phyloP scores from a whole-genome alignment of 2,329 filamentous ascomycete genomes.

The Ceratocystis diversiconidia region DNA sequence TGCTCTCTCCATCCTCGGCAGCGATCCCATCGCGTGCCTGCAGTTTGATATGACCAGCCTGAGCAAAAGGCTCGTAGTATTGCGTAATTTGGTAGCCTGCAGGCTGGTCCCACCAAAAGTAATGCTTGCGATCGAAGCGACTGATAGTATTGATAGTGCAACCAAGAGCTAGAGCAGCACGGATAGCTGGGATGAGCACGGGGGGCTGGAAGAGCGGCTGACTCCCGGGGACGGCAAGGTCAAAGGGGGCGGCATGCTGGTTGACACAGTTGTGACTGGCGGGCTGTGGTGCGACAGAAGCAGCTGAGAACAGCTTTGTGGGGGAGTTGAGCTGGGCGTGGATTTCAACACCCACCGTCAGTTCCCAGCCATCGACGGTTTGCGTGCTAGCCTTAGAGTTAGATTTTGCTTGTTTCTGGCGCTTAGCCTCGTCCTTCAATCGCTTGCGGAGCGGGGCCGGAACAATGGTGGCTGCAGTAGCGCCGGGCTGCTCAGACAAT shows the following conservation, averaged over 20 bases:
- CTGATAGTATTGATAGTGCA: slow-evolving; percentile 66
- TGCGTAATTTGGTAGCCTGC: slow-evolving; percentile 96
- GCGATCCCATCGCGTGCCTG: slow-evolving; percentile 66
- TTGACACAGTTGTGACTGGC: slow-evolving; percentile 43
- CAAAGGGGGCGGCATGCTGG: slow-evolving; percentile 76
- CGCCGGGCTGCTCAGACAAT: slow-evolving; percentile 16
- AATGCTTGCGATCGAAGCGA: slow-evolving; percentile 91
- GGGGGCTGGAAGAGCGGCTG: slow-evolving; percentile 76
- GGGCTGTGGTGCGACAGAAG: slow-evolving; percentile 37
- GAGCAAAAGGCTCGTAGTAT: slow-evolving; percentile 64
- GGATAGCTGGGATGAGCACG: slow-evolving; percentile 74
- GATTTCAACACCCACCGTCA: slow-evolving; percentile 93
- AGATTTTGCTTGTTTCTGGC: slow-evolving; percentile 45
- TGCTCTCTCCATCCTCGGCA: slow-evolving; percentile 51
- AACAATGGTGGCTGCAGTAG: slow-evolving; percentile 19
- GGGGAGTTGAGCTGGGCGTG: slow-evolving; percentile 88
- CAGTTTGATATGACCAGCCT: slow-evolving; percentile 57
- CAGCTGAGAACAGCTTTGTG: slow-evolving; percentile 76
- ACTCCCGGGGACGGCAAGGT: slow-evolving; percentile 75
- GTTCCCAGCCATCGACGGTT: slow-evolving; percentile 60
- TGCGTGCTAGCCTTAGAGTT: slow-evolving; percentile 34
- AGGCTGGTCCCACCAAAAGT: slow-evolving; percentile 98
- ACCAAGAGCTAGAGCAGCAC: slow-evolving; percentile 71
- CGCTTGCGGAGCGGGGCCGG: slow-evolving; percentile 50
- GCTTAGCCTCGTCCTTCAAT: slow-evolving; percentile 56